phyloP scores from a whole-genome alignment of 2,329 filamentous ascomycete genomes.

The Colletotrichum sp. region DNA sequence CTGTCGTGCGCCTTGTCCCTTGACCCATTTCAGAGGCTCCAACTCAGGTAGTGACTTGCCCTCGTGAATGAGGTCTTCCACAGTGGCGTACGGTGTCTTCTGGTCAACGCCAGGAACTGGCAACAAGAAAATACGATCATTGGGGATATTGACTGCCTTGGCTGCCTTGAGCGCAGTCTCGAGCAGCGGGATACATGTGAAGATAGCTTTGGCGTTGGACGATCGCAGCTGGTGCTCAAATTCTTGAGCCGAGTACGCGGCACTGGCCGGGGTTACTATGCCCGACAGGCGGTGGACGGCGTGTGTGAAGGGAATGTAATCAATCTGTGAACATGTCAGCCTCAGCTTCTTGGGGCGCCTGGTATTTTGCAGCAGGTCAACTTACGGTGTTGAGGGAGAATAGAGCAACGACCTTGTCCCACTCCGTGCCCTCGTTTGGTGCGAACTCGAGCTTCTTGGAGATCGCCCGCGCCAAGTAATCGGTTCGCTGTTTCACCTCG shows the following conservation, averaged over 20 bases:
- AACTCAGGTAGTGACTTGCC: conserved; percentile 61
- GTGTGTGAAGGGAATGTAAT: conserved; percentile 76
- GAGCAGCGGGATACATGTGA: conserved; percentile 72
- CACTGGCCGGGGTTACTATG: conserved; percentile 76
- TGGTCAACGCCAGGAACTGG: conserved; percentile 66
- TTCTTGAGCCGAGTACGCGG: conserved; percentile 73
- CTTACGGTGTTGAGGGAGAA: conserved; percentile 82
- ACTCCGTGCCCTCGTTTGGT: conserved; percentile 74
- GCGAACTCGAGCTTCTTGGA: conserved; percentile 74
- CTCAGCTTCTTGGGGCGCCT: background rate
- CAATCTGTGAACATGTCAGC: conserved; percentile 57
- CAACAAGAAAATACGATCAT: conserved; percentile 70
- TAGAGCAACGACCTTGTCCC: conserved; percentile 79
- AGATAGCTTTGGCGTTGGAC: conserved; percentile 71
- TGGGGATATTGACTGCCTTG: conserved; percentile 63
- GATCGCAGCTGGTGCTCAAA: conserved; percentile 75
- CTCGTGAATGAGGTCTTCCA: conserved; percentile 69
- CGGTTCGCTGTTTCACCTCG: conserved; percentile 70
- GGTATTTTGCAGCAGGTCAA: background rate
- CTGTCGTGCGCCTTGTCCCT: conserved; percentile 70
- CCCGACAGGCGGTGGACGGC: conserved; percentile 78
- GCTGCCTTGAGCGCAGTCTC: conserved; percentile 67
- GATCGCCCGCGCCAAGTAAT: conserved; percentile 71
- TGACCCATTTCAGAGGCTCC: conserved; percentile 62
- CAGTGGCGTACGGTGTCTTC: conserved; percentile 62